A percentile compares a stretch with the other conserved stretches of the same genome.
These are phyloP conservation scores for Hygrophila difformis DNA, from an alignment of 257 asterid species.

Conservation along the genomic window DNA sequence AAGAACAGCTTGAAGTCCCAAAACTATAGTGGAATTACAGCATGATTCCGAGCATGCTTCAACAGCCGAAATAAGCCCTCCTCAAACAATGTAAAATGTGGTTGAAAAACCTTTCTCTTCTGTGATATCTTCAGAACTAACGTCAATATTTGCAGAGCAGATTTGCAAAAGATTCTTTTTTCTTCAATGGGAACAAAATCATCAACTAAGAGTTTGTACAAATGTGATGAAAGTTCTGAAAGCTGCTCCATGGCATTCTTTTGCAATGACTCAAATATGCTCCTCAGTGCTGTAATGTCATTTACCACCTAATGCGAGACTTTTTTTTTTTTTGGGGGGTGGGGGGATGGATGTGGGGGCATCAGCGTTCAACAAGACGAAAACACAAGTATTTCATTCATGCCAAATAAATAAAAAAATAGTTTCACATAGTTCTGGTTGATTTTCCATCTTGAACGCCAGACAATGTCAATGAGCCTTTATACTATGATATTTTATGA, in stretches of 20 bases:
- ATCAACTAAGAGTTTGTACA: conserved; percentile 50
- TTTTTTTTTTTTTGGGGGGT: too few relatives aligned
- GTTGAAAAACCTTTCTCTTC: conserved; percentile 64
- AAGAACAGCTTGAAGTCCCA: conserved; percentile 71
- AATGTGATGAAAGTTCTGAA: conserved; percentile 61
- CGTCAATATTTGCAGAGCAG: conserved; percentile 49
- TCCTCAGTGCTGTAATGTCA: conserved; percentile 40
- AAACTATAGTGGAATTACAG: conserved; percentile 29
- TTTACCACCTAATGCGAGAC: conserved; percentile 61
- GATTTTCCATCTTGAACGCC: too few relatives aligned
- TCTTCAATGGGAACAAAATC: conserved; percentile 28
- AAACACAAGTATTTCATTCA: too few relatives aligned
- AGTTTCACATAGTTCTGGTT: too few relatives aligned
- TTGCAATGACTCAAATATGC: conserved; percentile 65
- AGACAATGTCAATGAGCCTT: too few relatives aligned
- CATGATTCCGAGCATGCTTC: conserved; percentile 35
- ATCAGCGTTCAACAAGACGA: too few relatives aligned
- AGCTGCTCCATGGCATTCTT: conserved; percentile 78
- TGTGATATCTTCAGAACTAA: conserved; percentile 66
- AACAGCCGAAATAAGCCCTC: conserved; percentile 50
- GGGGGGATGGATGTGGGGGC: too few relatives aligned
- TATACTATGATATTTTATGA: too few relatives aligned
- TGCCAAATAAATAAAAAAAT: too few relatives aligned
- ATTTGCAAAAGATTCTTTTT: conserved; percentile 27
- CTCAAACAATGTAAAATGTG: conserved; percentile 60